These are phyloP conservation scores for Physcomitrellopsis africana DNA, from an alignment of 225 moss, liverwort and hornwort genomes.

Conservation along the genomic window DNA sequence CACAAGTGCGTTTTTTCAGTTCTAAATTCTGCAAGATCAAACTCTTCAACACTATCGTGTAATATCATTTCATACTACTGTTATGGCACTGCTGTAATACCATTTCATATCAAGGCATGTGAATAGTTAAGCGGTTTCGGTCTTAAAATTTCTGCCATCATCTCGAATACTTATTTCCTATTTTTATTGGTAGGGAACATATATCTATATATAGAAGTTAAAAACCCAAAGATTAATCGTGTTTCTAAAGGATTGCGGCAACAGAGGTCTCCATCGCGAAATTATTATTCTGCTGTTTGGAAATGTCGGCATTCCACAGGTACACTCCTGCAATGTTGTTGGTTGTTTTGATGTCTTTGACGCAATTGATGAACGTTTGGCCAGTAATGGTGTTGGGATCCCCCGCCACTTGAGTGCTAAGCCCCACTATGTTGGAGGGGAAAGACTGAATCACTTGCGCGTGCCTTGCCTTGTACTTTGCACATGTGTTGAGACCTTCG, in stretches of 20 bases:
- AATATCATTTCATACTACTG: too few relatives aligned
- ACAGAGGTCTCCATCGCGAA: constrained; percentile 24
- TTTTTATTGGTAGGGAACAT: too few relatives aligned
- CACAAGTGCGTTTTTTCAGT: too few relatives aligned
- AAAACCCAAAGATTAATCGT: too few relatives aligned
- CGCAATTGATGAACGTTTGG: constrained; percentile 19
- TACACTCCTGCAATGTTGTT: constrained; percentile 25
- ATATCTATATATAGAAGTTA: too few relatives aligned
- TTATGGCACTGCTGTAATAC: too few relatives aligned
- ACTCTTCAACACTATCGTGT: too few relatives aligned
- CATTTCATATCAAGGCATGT: too few relatives aligned
- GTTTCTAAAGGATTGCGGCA: constrained; percentile 6
- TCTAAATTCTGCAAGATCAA: too few relatives aligned
- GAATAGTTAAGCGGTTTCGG: too few relatives aligned
- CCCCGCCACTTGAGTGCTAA: constrained; percentile 25
- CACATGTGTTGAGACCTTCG: constrained; percentile 26
- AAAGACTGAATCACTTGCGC: constrained; percentile 19
- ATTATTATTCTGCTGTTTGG: constrained; percentile 25
- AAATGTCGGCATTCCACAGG: constrained; percentile 37
- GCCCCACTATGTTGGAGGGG: constrained; percentile 13
- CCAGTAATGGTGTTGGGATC: constrained; percentile 17
- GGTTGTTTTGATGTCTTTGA: constrained; percentile 17
- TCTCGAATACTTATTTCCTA: too few relatives aligned
- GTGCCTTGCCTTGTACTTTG: constrained; percentile 22
- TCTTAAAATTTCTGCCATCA: too few relatives aligned